phyloP scores from a whole-genome alignment of 2,329 filamentous ascomycete species.

The Ustilaginoidea virens region DNA sequence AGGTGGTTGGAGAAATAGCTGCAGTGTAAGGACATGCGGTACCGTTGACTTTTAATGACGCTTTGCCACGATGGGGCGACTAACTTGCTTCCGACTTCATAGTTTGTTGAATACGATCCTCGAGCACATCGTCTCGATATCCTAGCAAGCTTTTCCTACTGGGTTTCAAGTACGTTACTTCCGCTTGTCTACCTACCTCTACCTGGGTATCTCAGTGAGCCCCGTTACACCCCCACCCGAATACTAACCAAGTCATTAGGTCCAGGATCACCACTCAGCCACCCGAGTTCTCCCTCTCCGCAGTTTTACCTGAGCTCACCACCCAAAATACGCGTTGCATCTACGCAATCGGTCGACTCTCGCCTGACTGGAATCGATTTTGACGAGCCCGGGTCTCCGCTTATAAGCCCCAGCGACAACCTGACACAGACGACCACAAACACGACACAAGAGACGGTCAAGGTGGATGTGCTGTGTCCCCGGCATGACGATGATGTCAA shows the following conservation, averaged over 20 bases:
- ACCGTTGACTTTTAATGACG: not conserved
- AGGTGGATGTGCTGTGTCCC: conserved; percentile 76
- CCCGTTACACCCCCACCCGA: no score
- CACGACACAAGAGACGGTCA: conserved; percentile 39
- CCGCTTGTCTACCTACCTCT: not conserved
- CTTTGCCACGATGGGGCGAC: conserved; percentile 2
- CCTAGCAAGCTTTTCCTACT: conserved; percentile 86
- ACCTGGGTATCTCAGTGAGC: no score
- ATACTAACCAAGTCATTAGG: no score
- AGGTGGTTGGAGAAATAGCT: conserved; percentile 89
- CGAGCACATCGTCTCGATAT: conserved; percentile 79
- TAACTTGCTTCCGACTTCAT: conserved; percentile 8
- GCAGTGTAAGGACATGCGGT: conserved; percentile 44
- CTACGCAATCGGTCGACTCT: conserved; percentile 73
- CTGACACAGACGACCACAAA: conserved; percentile 12
- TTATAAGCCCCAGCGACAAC: conserved; percentile 22
- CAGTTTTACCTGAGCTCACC: conserved; percentile 59
- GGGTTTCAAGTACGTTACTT: conserved; percentile 58
- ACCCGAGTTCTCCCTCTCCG: conserved; percentile 53
- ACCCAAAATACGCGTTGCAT: conserved; percentile 69
- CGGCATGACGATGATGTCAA: conserved; percentile 75
- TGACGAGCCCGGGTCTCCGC: conserved; percentile 43
- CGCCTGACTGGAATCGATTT: conserved; percentile 58
- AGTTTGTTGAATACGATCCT: conserved; percentile 96
- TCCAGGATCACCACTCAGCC: conserved; percentile 27